These are phyloP conservation scores for Leccinum variicolor DNA, from an alignment of 768 basidiomycete genomes.

Conservation along the genomic window DNA sequence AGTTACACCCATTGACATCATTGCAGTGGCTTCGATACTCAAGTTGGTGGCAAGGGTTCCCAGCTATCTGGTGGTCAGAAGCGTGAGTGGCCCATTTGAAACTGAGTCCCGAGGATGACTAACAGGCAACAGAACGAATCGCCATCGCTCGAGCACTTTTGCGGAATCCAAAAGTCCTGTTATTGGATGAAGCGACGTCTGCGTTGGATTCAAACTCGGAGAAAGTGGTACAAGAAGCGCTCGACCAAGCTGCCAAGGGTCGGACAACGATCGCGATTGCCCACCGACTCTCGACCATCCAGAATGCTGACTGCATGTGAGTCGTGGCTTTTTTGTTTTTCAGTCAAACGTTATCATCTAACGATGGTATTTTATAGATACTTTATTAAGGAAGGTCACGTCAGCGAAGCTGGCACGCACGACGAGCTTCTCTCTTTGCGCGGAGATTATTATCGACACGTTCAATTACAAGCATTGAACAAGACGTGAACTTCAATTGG, in stretches of 20 bases:
- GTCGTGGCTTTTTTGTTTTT: conserved; percentile 22
- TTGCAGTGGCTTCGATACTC: conserved; percentile 80
- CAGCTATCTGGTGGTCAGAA: conserved; percentile 89
- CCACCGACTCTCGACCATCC: conserved; percentile 89
- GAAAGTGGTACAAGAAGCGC: conserved; percentile 90
- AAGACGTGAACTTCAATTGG: conserved; percentile 23
- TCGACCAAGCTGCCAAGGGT: conserved; percentile 89
- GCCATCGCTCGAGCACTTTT: conserved; percentile 93
- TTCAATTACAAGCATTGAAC: conserved; percentile 76
- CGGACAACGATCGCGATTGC: conserved; percentile 95
- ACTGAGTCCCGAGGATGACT: neutral
- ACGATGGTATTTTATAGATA: conserved; percentile 45
- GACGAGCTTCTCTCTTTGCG: conserved; percentile 66
- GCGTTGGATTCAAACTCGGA: conserved; percentile 90
- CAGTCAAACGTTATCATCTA: neutral
- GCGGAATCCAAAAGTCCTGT: conserved; percentile 83
- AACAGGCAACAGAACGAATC: conserved; percentile 44
- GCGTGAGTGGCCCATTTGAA: conserved; percentile 40
- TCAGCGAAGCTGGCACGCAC: conserved; percentile 86
- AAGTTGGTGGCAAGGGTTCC: conserved; percentile 88
- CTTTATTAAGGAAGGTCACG: conserved; percentile 83
- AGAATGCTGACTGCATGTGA: conserved; percentile 87
- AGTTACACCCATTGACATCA: conserved; percentile 5
- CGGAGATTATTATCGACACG: conserved; percentile 81
- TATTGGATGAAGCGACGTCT: conserved; percentile 88